phyloP scores from a whole-genome alignment of 495 filamentous ascomycete species.

The Aspergillus diversus region DNA sequence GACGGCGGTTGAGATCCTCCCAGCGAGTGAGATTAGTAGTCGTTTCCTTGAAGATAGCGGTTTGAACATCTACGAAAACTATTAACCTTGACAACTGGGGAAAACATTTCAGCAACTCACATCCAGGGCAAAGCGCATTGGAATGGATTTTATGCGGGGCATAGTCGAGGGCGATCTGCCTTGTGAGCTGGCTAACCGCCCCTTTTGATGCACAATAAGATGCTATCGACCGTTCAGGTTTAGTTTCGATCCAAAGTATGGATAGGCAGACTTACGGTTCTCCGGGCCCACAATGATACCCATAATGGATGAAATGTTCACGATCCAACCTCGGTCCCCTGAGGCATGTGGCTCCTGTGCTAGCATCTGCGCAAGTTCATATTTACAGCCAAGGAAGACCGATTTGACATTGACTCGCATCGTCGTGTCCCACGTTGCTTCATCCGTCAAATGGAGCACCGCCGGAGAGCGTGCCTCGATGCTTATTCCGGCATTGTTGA shows the following conservation, averaged over 20 bases:
- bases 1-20: conserved; percentile 25
- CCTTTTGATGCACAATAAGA: conserved; percentile 55
- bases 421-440: conserved; percentile 42
- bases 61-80: conserved; percentile 27
- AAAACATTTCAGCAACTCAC: conserved; percentile 27
- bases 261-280: conserved; percentile 10
- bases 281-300: conserved; percentile 39
- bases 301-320: conserved; percentile 52
- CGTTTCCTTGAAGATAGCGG: conserved; percentile 27
- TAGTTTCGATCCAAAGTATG: neutral
- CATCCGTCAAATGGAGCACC: conserved; percentile 37
- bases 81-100: conserved; percentile 18
- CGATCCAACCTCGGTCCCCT: conserved; percentile 56
- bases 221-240: conserved; percentile 23
- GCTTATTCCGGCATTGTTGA: conserved; percentile 56
- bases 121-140: conserved; percentile 60
- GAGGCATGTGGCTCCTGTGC: conserved; percentile 43
- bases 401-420: conserved; percentile 47
- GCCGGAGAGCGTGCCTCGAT: conserved; percentile 22
- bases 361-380: conserved; percentile 53
- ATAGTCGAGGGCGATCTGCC: conserved; percentile 53
- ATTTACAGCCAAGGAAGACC: conserved; percentile 54
- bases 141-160: conserved; percentile 52
- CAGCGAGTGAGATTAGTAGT: neutral
- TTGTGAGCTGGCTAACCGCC: conserved; percentile 51